Evolutionary conservation across 345 rosid genomes (phyloP).

Genomic region (Raphanus raphanistrum): DNA sequence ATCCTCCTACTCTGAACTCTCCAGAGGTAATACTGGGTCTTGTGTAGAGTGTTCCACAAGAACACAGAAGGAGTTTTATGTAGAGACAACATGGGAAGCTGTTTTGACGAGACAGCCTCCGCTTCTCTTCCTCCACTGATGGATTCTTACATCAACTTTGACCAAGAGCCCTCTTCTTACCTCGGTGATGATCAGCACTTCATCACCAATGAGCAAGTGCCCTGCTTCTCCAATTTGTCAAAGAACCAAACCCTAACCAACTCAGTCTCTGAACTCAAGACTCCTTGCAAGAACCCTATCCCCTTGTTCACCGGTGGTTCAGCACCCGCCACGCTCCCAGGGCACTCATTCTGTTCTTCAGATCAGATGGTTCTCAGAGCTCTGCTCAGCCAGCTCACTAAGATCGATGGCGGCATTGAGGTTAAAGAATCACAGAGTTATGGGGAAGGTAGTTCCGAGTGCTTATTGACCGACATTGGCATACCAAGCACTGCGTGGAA

Average conservation of each 20-base stretch:
- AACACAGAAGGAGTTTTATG: constrained; percentile 41
- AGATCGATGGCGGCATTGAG: constrained; percentile 31
- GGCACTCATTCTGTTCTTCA: constrained; percentile 33
- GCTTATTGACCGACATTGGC: constrained; percentile 33
- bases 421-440: constrained; percentile 27
- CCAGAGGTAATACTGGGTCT: constrained; percentile 69
- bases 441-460: constrained; percentile 38
- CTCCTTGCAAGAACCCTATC: constrained; percentile 25
- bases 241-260: constrained; percentile 38
- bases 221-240: constrained; percentile 92
- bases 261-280: constrained; percentile 28
- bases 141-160: constrained; percentile 69
- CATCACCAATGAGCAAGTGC: constrained; percentile 59
- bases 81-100: constrained; percentile 50
- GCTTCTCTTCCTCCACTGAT: constrained; percentile 65
- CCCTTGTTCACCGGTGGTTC: constrained; percentile 25
- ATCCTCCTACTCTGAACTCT: constrained; percentile 40
- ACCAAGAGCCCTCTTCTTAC: constrained; percentile 45
- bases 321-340: constrained; percentile 14
- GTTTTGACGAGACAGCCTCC: constrained; percentile 51
- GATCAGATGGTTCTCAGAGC: constrained; percentile 40
- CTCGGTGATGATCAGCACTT: constrained; percentile 34
- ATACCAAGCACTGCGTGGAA: constrained; percentile 31
- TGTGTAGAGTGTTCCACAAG: constrained; percentile 73
- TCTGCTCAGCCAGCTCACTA: constrained; percentile 40